A percentile compares a stretch with the other conserved stretches of the same genome.
Conservation (phyloP, 73 alveolate genomes). For the Stentor coeruleus region DNA sequence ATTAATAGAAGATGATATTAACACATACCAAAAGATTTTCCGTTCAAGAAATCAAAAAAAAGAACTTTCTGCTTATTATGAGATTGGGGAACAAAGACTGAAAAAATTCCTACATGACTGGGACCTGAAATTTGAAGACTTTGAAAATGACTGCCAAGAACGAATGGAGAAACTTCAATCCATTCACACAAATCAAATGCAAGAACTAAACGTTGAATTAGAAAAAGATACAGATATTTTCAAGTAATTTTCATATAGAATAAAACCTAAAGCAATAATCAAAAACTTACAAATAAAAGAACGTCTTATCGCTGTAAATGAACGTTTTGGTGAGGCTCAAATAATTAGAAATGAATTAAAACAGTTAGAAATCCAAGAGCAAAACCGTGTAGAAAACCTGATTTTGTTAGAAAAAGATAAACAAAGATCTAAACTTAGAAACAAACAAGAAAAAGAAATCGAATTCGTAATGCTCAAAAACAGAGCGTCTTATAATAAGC, state of each 20-base stretch:
- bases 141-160: conserved; percentile 54
- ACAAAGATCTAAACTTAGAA: conserved; percentile 56
- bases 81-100: conserved; percentile 81
- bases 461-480: conserved; percentile 61
- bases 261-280: conserved; percentile 72
- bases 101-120: conserved; percentile 74
- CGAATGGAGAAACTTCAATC: conserved; percentile 66
- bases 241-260: conserved; percentile 28
- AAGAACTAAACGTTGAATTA: conserved; percentile 59
- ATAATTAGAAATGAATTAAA: conserved; percentile 81
- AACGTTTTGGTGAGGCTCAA: conserved; percentile 89
- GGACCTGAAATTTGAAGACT: conserved; percentile 62
- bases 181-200: conserved; percentile 64
- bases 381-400: conserved; percentile 74
- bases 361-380: conserved; percentile 66
- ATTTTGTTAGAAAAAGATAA: conserved; percentile 67
- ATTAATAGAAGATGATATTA: conserved; percentile 22
- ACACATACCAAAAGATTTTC: conserved; percentile 9
- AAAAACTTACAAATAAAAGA: conserved; percentile 69
- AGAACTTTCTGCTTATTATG: conserved; percentile 70
- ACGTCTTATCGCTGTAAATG: conserved; percentile 83
- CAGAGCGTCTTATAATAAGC: conserved; percentile 67
- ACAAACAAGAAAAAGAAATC: conserved; percentile 56
- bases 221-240: conserved; percentile 66
- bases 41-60: conserved; percentile 53